These are phyloP conservation scores for Heterobasidion annosum DNA, from an alignment of 1,284 basidiomycete species.

Conservation along the genomic window DNA sequence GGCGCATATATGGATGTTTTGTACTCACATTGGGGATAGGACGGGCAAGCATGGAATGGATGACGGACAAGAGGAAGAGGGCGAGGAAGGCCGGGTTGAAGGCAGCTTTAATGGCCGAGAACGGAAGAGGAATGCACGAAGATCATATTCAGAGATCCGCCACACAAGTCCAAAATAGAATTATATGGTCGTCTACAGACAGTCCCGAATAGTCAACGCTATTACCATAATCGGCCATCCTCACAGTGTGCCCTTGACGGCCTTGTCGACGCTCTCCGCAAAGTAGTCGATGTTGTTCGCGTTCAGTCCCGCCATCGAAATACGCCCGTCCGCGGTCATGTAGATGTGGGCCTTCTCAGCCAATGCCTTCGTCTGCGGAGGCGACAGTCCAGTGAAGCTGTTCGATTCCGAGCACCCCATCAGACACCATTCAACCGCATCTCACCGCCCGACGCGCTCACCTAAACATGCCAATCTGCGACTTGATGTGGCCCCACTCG, in stretches of 20 bases:
- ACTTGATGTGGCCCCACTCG: constrained; percentile 94
- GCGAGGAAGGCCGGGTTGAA: neutral
- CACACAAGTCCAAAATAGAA: neutral
- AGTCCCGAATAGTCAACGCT: neutral
- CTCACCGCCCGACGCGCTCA: constrained; percentile 20
- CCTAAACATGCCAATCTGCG: constrained; percentile 95
- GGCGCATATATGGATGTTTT: neutral
- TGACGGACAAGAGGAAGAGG: neutral
- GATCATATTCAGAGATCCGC: neutral
- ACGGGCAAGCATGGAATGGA: neutral
- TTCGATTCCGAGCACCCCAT: neutral
- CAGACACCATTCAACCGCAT: constrained; percentile 5
- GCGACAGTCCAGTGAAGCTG: constrained; percentile 75
- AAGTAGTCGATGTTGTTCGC: constrained; percentile 86
- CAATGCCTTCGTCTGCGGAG: constrained; percentile 79
- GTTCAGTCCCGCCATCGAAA: constrained; percentile 96
- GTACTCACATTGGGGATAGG: neutral
- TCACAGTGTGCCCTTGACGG: constrained; percentile 74
- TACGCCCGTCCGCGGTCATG: constrained; percentile 84
- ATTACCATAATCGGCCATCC: neutral
- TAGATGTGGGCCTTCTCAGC: constrained; percentile 94
- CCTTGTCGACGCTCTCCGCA: constrained; percentile 76
- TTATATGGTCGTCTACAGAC: neutral
- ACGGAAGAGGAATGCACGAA: neutral
- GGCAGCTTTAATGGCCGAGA: neutral